Evolutionary conservation across 768 basidiomycete species (phyloP).

Genomic region (Pleurotus eryngii): DNA sequence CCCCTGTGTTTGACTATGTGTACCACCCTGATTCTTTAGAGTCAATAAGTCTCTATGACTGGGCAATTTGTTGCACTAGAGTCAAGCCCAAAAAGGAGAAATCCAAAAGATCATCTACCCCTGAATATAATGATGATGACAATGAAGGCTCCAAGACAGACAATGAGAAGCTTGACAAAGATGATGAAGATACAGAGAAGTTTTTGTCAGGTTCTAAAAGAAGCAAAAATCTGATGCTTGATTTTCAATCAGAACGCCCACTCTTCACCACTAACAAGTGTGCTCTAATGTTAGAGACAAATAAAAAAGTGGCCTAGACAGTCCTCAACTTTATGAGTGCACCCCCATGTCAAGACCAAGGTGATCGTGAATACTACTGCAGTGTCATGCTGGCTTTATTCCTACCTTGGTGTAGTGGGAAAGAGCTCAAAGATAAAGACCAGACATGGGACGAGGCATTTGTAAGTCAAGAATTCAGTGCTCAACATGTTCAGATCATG

Average conservation of each 20-base stretch:
- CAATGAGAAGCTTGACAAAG: neutral
- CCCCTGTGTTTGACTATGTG: constrained; percentile 15
- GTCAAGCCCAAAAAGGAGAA: neutral
- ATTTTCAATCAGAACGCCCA: constrained; percentile 8
- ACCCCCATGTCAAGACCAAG: constrained; percentile 26
- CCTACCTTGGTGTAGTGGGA: constrained; percentile 26
- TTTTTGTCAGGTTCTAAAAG: neutral
- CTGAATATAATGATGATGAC: neutral
- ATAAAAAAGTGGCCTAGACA: neutral
- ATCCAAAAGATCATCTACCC: neutral
- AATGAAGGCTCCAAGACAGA: neutral
- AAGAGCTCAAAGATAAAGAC: constrained; percentile 18
- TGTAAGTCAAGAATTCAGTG: constrained; percentile 5
- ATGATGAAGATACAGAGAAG: neutral
- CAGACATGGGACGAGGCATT: constrained; percentile 22
- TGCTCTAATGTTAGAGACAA: neutral
- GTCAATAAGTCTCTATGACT: constrained; percentile 17
- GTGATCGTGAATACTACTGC: constrained; percentile 31
- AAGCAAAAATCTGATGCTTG: neutral
- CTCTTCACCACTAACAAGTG: constrained; percentile 8
- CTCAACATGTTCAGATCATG: constrained; percentile 13
- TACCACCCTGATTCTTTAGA: neutral
- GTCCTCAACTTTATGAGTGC: constrained; percentile 29
- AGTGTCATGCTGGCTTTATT: constrained; percentile 29
- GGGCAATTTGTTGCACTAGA: constrained; percentile 6